These are phyloP conservation scores for Exserohilum turcica DNA, from an alignment of 2,329 filamentous ascomycete species.

Conservation along the genomic window DNA sequence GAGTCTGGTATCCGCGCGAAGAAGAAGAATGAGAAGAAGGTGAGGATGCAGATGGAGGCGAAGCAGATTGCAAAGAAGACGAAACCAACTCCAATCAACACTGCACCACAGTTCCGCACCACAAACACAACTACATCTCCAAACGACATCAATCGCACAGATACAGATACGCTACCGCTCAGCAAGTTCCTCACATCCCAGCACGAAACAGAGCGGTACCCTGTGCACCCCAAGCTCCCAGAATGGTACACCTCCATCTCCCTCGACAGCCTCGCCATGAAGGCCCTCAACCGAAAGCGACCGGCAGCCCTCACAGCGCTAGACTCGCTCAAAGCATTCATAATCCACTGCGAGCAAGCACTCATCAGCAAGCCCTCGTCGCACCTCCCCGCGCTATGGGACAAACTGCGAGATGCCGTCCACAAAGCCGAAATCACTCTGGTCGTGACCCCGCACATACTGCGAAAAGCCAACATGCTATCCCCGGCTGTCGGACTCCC, in stretches of 20 bases:
- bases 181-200: not conserved
- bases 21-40: constrained; percentile 3
- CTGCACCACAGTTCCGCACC: not conserved
- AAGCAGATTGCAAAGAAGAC: not conserved
- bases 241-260: constrained; percentile 24
- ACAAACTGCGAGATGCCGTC: constrained; percentile 44
- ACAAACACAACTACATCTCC: not conserved
- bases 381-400: constrained; percentile 23
- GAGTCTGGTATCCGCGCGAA: not conserved
- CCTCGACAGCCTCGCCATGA: not conserved
- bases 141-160: not conserved
- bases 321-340: constrained; percentile 31
- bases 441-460: constrained; percentile 34
- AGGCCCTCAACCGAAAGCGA: constrained; percentile 17
- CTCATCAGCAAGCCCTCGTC: not conserved
- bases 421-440: constrained; percentile 49
- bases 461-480: constrained; percentile 47
- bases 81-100: not conserved
- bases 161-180: not conserved
- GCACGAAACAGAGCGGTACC: constrained; percentile 1
- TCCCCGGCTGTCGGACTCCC: constrained; percentile 45
- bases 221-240: not conserved
- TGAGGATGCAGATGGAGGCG: not conserved
- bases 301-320: constrained; percentile 22
- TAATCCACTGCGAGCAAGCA: constrained; percentile 24